Evolutionary conservation across 2,329 filamentous ascomycete species (phyloP).

Genomic region (Hyphodiscus sp.): DNA sequence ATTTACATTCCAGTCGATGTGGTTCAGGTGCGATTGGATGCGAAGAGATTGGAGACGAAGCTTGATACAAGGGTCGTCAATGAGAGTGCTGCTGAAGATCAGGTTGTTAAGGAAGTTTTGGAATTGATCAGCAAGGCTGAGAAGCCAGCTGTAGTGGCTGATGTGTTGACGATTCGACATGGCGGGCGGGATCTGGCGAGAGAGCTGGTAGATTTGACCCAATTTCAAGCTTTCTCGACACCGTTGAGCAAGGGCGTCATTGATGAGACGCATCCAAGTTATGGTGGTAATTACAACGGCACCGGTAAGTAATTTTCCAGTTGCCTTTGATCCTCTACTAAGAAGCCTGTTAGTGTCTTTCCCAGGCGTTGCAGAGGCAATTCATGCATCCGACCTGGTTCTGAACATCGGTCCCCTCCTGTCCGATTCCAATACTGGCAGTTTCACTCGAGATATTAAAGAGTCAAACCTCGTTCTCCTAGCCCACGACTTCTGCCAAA

Average conservation of each 20-base stretch:
- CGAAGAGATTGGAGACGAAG: slow-evolving; percentile 26
- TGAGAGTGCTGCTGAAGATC: slow-evolving; percentile 20
- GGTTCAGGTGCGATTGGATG: slow-evolving; percentile 34
- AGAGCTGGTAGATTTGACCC: slow-evolving; percentile 36
- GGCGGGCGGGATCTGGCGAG: slow-evolving; percentile 23
- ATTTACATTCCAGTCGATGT: slow-evolving; percentile 50
- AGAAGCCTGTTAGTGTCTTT: slow-evolving; percentile 17
- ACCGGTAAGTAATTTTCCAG: slow-evolving; percentile 29
- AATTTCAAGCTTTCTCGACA: slow-evolving; percentile 42
- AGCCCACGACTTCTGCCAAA: slow-evolving; percentile 21
- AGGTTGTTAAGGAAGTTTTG: slow-evolving; percentile 32
- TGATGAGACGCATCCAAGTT: slow-evolving; percentile 40
- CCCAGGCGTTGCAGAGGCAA: slow-evolving; percentile 30
- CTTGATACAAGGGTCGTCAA: slow-evolving; percentile 21
- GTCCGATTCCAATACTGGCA: slow-evolving; percentile 41
- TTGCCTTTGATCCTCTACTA: neutral
- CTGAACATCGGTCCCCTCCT: slow-evolving; percentile 41
- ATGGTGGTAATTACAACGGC: slow-evolving; percentile 43
- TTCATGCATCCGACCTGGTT: slow-evolving; percentile 38
- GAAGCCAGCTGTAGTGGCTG: slow-evolving; percentile 44
- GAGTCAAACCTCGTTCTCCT: slow-evolving; percentile 14
- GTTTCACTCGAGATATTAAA: slow-evolving; percentile 33
- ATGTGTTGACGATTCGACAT: slow-evolving; percentile 37
- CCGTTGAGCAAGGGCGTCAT: slow-evolving; percentile 45
- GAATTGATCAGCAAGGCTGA: slow-evolving; percentile 38